Evolutionary conservation across 1,139 yeast genomes (phyloP), one percentile per base, ranked within the genome.

Genomic region (Tardiomyces depauwii): DNA sequence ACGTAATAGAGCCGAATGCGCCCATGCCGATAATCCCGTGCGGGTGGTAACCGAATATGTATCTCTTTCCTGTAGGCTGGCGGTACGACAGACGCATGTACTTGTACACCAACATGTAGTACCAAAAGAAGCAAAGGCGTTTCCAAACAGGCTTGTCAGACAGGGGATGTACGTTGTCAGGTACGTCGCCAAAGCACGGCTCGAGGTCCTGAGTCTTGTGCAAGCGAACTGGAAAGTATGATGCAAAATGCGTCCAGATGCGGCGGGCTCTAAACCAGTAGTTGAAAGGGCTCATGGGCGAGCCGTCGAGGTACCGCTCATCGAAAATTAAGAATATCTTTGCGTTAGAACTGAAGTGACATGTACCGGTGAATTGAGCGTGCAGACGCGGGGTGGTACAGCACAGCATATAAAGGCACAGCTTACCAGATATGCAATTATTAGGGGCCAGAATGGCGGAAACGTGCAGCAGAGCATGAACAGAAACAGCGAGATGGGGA

Each of bases 21-120:
- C 97, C 96, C 76, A 89, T 74, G 0, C 96, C 87, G 25, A 89
- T 88, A 11, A 91, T 89, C 0, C 99, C 98, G 62, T 91, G 98
- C 0, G 99, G 98, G 63, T 89, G 97, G 60, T 87, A 84, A 0
- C 96, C 95, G 64, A 91, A 89, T 1, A 91, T 78, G 61, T 91
- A 91, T 42, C 83, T 71, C 45, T 53, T 51, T 38, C 68, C 68
- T 0, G 65, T 59, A 2, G 45, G 42, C 10, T 45, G 45, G 18
- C 1, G 93, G 88, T 0, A 91, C 93, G 1, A 78, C 70, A 16
- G 54, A 48, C 21, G 53, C 50, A 23, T 40, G 33, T 23, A 42
- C 43, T 30, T 49, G 51, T 13, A 44, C 45, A 36, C 36, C 18
- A 16, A 27, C 9, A 27, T 21, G 19, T 18, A 42, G 44, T 12